Conservation (phyloP, 1,284 basidiomycete species). For the Meira nashicola region DNA sequence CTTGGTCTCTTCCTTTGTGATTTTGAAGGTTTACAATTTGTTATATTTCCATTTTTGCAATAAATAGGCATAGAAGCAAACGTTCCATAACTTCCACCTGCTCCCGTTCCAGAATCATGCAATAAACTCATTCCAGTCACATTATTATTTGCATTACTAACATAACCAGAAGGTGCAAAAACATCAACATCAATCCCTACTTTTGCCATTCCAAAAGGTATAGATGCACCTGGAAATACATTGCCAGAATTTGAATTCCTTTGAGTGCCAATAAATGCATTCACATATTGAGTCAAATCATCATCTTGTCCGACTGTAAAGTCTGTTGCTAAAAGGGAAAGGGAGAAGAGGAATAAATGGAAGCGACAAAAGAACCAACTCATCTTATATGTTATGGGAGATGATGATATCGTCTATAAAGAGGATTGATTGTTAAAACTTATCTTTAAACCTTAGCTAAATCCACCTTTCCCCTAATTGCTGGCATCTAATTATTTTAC, state of each 20-base stretch:
- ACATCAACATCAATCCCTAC: constrained; percentile 36
- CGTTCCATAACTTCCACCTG: constrained; percentile 38
- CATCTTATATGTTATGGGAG: too few relatives aligned
- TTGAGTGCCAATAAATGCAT: constrained; percentile 21
- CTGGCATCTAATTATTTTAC: too few relatives aligned
- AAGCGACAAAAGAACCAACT: too few relatives aligned
- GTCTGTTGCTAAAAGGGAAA: too few relatives aligned
- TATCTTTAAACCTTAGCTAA: too few relatives aligned
- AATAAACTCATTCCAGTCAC: constrained; percentile 24
- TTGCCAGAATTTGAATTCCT: constrained; percentile 18
- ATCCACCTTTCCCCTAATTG: too few relatives aligned
- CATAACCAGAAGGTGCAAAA: constrained; percentile 36
- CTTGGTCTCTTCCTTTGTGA: constrained; percentile 27
- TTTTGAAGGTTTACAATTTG: constrained; percentile 29
- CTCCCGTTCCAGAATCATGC: constrained; percentile 43
- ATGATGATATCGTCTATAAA: too few relatives aligned
- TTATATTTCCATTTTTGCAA: constrained; percentile 24
- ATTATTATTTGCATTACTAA: too few relatives aligned
- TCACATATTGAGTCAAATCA: constrained; percentile 10
- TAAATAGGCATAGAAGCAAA: constrained; percentile 42
- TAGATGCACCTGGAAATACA: constrained; percentile 30
- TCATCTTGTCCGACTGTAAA: too few relatives aligned
- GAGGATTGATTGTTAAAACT: too few relatives aligned
- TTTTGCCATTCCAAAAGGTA: constrained; percentile 44
- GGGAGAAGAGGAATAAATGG: too few relatives aligned